Evolutionary conservation across 2,329 filamentous ascomycete genomes (phyloP).

Genomic region (Diplocarpon mali): DNA sequence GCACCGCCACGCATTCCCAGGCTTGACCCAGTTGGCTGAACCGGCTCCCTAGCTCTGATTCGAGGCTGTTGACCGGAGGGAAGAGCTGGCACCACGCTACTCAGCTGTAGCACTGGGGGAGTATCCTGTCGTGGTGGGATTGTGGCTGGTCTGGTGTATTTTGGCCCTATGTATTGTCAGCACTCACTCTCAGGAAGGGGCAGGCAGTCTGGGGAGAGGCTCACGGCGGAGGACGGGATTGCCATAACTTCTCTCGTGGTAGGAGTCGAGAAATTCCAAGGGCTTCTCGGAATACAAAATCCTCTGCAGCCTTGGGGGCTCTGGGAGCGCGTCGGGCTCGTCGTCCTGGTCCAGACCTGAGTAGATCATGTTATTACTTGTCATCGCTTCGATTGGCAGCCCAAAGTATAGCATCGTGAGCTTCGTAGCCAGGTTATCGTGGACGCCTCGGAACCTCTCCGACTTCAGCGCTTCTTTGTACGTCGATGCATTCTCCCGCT

Average conservation of each 20-base stretch:
- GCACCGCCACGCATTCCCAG: conserved; percentile 12
- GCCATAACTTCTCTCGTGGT: conserved; percentile 21
- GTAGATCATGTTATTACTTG: conserved; percentile 18
- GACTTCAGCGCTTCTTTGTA: conserved; percentile 12
- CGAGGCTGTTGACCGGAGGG: not conserved
- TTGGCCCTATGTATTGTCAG: conserved; percentile 9
- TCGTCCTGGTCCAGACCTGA: conserved; percentile 13
- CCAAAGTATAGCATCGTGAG: conserved; percentile 26
- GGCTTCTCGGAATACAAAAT: conserved; percentile 21
- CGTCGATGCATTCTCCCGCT: conserved; percentile 9
- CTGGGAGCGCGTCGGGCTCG: conserved; percentile 6
- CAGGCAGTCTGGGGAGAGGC: conserved; percentile 1
- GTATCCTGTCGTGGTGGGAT: no score
- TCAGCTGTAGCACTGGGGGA: no score
- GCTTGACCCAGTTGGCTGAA: not conserved
- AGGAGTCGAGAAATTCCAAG: conserved; percentile 23
- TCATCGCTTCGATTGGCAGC: conserved; percentile 22
- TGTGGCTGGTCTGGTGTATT: not conserved
- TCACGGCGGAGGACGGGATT: conserved; percentile 22
- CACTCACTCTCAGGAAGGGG: not conserved
- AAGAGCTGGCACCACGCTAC: no score
- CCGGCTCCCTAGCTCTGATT: not conserved
- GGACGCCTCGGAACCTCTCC: conserved; percentile 8
- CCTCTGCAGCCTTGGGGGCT: conserved; percentile 10
- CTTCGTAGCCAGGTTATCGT: conserved; percentile 24